Evolutionary conservation across 257 asterid species (phyloP).

Genomic region (Rehmannia glutinosa): DNA sequence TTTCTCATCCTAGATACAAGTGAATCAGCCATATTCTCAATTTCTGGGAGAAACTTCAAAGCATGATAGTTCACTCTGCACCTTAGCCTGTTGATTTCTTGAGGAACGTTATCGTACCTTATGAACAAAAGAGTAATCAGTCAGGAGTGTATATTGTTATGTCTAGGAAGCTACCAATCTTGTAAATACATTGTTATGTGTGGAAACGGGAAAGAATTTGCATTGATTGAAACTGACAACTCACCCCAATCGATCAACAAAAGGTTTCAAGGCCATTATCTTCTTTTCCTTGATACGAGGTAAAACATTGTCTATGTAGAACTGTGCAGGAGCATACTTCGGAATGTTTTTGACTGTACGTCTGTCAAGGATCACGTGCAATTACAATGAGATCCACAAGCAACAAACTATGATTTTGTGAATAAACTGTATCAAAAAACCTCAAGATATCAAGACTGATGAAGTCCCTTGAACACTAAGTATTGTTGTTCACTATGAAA

Average conservation of each 20-base stretch:
- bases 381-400: slow-evolving; percentile 23
- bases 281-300: slow-evolving; percentile 94
- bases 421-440: background rate
- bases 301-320: slow-evolving; percentile 92
- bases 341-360: slow-evolving; percentile 98
- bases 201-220: background rate
- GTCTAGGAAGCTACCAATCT: background rate
- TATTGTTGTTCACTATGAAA: background rate
- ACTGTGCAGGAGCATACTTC: slow-evolving; percentile 97
- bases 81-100: slow-evolving; percentile 92
- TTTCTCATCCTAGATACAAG: slow-evolving; percentile 97
- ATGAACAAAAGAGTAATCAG: slow-evolving; percentile 10
- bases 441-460: background rate
- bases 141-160: background rate
- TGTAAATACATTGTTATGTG: background rate
- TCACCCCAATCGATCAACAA: slow-evolving; percentile 99
- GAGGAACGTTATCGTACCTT: slow-evolving; percentile 97
- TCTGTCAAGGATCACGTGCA: slow-evolving; percentile 38
- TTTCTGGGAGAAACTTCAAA: slow-evolving; percentile 90
- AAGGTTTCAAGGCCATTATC: slow-evolving; percentile 97
- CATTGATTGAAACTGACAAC: slow-evolving; percentile 25
- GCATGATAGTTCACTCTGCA: slow-evolving; percentile 99
- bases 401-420: slow-evolving; percentile 13
- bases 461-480: background rate
- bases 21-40: slow-evolving; percentile 91